Evolutionary conservation across 2,329 filamentous ascomycete species (phyloP).

Genomic region (Raffaelea ambrosiae): DNA sequence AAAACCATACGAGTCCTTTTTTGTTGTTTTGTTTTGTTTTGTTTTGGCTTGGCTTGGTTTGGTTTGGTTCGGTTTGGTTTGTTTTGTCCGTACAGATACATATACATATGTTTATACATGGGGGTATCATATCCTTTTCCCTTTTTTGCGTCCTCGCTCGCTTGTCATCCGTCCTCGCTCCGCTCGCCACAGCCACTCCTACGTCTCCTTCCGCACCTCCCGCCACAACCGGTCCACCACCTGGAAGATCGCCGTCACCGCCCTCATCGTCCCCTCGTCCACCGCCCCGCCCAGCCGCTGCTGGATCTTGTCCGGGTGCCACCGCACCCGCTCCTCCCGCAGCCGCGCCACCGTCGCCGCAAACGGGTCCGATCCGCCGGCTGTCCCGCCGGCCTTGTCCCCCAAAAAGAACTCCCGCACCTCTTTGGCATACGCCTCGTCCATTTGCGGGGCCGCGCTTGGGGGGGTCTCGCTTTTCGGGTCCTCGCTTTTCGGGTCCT

Average conservation of each 20-base stretch:
- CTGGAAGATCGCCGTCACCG: slow-evolving; percentile 87
- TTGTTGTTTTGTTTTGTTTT: no score
- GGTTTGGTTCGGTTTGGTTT: no score
- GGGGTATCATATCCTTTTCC: no score
- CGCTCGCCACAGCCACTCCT: no score
- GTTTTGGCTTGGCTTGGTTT: no score
- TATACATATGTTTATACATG: no score
- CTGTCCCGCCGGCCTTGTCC: no score
- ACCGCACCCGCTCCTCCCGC: slow-evolving; percentile 80
- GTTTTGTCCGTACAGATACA: no score
- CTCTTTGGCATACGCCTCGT: slow-evolving; percentile 30
- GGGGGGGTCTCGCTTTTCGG: background rate
- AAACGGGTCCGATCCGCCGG: no score
- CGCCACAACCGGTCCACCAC: slow-evolving; percentile 76
- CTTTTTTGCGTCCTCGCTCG: no score
- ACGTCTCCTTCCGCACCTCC: slow-evolving; percentile 49
- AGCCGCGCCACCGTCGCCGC: slow-evolving; percentile 34
- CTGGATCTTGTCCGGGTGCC: slow-evolving; percentile 98
- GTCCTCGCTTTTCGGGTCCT: background rate
- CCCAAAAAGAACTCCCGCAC: slow-evolving; percentile 61
- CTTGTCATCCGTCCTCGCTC: no score
- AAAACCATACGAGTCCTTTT: no score
- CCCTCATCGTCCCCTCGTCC: slow-evolving; percentile 62
- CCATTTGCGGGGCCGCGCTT: background rate
- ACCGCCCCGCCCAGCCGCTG: slow-evolving; percentile 68